Conservation (phyloP, 768 basidiomycete genomes). For the Rhodotorula paludigena region DNA sequence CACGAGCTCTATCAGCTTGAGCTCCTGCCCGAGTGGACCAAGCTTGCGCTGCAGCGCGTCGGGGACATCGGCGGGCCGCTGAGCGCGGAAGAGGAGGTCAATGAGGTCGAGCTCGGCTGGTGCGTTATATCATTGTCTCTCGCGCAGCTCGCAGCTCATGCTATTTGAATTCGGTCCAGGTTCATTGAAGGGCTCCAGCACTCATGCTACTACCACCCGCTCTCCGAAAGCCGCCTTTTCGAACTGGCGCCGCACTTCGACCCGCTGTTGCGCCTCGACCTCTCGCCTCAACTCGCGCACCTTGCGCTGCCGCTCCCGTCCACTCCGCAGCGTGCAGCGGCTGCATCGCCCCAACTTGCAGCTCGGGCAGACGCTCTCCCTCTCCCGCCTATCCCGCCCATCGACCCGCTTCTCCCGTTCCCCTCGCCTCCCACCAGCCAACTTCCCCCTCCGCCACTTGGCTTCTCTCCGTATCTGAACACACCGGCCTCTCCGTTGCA, state of each 20-base stretch:
- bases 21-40: conserved; percentile 14
- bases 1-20: conserved; percentile 15
- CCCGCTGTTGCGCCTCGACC: neutral
- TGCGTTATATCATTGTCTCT: neutral
- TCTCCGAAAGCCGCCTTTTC: conserved; percentile 1
- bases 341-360: neutral
- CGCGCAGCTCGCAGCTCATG: neutral
- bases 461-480: neutral
- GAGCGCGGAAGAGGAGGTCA: conserved; percentile 1
- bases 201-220: conserved; percentile 10
- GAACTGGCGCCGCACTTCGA: conserved; percentile 3
- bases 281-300: neutral
- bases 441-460: neutral
- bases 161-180: neutral
- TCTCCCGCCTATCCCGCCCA: neutral
- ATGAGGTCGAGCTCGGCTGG: conserved; percentile 19
- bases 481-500: too few relatives aligned
- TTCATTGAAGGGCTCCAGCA: conserved; percentile 20
- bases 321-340: too few relatives aligned
- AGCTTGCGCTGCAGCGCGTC: conserved; percentile 4
- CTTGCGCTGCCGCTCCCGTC: neutral
- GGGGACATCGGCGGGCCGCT: conserved; percentile 6
- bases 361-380: neutral
- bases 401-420: too few relatives aligned
- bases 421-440: too few relatives aligned